phyloP scores from a whole-genome alignment of 495 filamentous ascomycete genomes.

The Sabuloglossum arenarium region DNA sequence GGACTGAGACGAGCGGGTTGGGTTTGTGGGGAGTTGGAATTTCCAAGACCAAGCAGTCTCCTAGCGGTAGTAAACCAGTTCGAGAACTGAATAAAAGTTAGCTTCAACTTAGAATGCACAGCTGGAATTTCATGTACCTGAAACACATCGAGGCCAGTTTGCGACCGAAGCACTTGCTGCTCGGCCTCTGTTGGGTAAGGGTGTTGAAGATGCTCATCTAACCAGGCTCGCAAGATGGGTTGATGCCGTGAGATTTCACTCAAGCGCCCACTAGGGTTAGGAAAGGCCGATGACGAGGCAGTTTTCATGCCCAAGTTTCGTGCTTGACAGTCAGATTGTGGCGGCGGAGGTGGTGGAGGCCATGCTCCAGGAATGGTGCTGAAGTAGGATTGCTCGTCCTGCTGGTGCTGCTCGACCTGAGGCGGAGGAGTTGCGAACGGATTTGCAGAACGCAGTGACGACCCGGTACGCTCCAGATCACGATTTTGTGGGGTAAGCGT shows the following conservation, averaged over 20 bases:
- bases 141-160: conserved; percentile 60
- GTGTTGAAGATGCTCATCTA: conserved; percentile 50
- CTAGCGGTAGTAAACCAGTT: neutral
- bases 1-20: conserved; percentile 2
- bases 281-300: neutral
- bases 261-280: neutral
- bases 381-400: neutral
- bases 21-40: neutral
- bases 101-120: neutral
- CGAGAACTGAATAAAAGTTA: neutral
- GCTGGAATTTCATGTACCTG: conserved; percentile 24
- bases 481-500: conserved; percentile 3
- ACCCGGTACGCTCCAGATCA: neutral
- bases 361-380: neutral
- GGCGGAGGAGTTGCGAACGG: conserved; percentile 1
- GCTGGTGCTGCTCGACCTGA: neutral
- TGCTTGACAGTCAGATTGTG: neutral
- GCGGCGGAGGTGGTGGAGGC: neutral
- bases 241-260: neutral
- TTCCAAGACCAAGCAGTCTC: neutral
- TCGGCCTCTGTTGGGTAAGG: conserved; percentile 82
- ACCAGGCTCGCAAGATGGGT: conserved; percentile 45
- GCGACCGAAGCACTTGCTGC: conserved; percentile 56
- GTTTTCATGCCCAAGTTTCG: neutral
- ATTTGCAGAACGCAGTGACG: neutral